Base-by-base conservation (phyloP, 768 basidiomycete species). In the Kwoniella shandongensis region DNA sequence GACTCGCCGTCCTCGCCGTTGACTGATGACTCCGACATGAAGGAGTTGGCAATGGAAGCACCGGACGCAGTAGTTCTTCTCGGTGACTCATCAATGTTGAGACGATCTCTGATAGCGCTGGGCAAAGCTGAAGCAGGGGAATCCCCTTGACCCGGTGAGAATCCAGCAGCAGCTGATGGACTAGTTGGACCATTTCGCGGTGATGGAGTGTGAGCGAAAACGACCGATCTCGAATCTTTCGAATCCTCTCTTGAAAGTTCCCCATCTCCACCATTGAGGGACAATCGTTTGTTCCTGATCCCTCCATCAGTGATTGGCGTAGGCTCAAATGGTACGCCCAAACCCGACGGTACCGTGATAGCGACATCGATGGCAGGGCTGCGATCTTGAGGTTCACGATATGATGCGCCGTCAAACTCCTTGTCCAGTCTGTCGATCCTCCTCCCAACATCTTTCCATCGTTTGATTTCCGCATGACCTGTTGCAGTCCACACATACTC, bases 401-500 rank as follows among this genome's bases (percentile, higher is more conserved):
- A 60, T 1, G 57, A 47, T 30, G 54, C 63, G 0, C 61, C 72
- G 45, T 67, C 67, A 26, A 59, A 57, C 13, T 54, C 69, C 13
- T 54, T 32, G 3, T 62, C 62, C 40, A 62, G 17, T 17, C 75
- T 39, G 39, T 67, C 51, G 35, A 66, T 59, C 27, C 68, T 59
- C 25, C 70, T 44, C 7, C 76, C 76, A 0, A 89, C 83, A 56
- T 80, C 79, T 39, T 79, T 81, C 93, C 92, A 98, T 22, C 91
- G 81, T 67, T 81, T 86, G 66, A 97, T 81, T 50, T 82, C 87
- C 6, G 91, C 91, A 41, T 81, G 84, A 6, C 89, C 88, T 1
- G 87, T 86, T 0, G 92, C 91, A 0, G 92, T 90, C 93, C 93
- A 98, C 3, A 97, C 81, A 32, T 87, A 81, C 50, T 83, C 81